Evolutionary conservation across 2,329 filamentous ascomycete species (phyloP), one percentile per base, ranked within the genome.

Genomic region (Aspergillus sp.): DNA sequence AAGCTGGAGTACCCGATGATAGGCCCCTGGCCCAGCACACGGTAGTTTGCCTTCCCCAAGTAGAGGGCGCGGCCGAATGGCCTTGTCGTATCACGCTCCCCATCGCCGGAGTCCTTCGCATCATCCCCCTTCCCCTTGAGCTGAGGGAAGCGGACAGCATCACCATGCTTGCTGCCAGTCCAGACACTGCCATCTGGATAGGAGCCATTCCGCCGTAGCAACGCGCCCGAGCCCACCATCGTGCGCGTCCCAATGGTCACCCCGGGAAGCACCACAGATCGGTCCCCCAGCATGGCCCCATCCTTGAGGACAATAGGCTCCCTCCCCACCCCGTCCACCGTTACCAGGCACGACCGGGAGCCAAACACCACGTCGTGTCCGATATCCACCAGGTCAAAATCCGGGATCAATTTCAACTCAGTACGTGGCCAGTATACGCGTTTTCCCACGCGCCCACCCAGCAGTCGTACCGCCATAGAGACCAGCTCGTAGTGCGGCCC

Each of bases 331-430:
- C 79, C 81, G 67, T 87, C 84, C 0, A 82, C 82, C 1, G 82
- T 86, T 30, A 85, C 70, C 0, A 87, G 66, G 58, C 84, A 79
- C 3, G 83, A 81, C 2, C 83, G 79, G 12, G 83, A 85, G 0
- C 84, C 84, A 63, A 87, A 86, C 9, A 86, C 83, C n/a, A 86
- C 84, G 69, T 86, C 81, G 58, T 85, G 80, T 9, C 84, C 84
- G 61, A 86, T 76, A 23, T 86, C 79, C 10, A 86, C 66, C 1
- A 86, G 73, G 62, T 85, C 81, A 63, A 85, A 86, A 63, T 86
- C 82, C 15, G 81, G 78, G 38, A 85, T 59, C 1, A 41, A 2
- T 9, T 41, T 19, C 25, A 28, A 28, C 25, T 28, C 6, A 0
- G 7, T 8, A 7, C 25, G 25, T 0, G 25, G 25, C 25, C 25